Evolutionary conservation across 768 basidiomycete genomes (phyloP).

Genomic region (Filobasidium wieringae): DNA sequence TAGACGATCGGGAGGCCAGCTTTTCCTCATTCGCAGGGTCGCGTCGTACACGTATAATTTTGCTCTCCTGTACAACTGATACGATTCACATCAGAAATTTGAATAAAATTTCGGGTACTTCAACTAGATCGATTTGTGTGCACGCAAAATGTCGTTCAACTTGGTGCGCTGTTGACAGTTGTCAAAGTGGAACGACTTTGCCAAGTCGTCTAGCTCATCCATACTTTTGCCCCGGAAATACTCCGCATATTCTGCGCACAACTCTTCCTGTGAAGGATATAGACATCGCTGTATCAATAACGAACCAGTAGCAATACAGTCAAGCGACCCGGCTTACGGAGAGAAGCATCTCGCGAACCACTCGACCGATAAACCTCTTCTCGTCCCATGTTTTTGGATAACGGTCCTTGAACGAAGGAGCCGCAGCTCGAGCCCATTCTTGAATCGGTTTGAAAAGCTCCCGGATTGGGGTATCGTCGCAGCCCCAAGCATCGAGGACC

Average conservation of each 20-base stretch:
- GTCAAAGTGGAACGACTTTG: slow-evolving; percentile 61
- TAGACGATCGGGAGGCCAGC: too few species aligned
- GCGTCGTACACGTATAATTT: too few species aligned
- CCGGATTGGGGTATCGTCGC: slow-evolving; percentile 50
- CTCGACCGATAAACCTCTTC: slow-evolving; percentile 35
- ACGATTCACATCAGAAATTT: too few species aligned
- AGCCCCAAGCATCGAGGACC: slow-evolving; percentile 67
- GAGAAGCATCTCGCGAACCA: slow-evolving; percentile 57
- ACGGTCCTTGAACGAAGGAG: slow-evolving; percentile 45
- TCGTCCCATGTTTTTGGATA: slow-evolving; percentile 42
- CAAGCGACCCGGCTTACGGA: slow-evolving; percentile 50
- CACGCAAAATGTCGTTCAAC: slow-evolving; percentile 44
- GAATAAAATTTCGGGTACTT: too few species aligned
- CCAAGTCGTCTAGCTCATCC: slow-evolving; percentile 57
- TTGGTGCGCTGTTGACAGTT: slow-evolving; percentile 58
- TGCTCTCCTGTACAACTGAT: too few species aligned
- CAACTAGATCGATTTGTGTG: slow-evolving; percentile 2
- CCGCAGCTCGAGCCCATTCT: slow-evolving; percentile 41
- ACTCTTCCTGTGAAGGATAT: slow-evolving; percentile 25
- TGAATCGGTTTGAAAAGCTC: slow-evolving; percentile 56
- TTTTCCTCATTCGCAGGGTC: too few species aligned
- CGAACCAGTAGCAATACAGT: slow-evolving; percentile 15
- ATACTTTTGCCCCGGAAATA: slow-evolving; percentile 38
- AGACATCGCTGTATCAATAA: slow-evolving; percentile 11
- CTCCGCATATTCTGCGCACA: slow-evolving; percentile 35